Evolutionary conservation across 1,139 yeast species (phyloP).

Genomic region (Pichia sp.): DNA sequence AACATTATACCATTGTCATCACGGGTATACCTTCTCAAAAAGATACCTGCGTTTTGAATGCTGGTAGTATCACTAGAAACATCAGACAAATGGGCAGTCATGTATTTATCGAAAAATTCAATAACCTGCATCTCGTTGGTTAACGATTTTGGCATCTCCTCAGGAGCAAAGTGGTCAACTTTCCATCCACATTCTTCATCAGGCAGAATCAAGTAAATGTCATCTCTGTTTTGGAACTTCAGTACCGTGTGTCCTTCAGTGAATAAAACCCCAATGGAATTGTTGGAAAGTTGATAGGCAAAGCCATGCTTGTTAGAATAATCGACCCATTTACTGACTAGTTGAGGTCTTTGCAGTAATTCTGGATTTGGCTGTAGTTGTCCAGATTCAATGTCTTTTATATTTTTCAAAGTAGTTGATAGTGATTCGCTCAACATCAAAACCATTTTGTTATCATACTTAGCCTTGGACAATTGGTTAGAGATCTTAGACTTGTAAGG

Average conservation of each 20-base stretch:
- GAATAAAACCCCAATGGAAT: conserved; percentile 85
- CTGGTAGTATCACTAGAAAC: conserved; percentile 45
- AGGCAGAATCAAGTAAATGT: conserved; percentile 58
- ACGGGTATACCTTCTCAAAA: conserved; percentile 77
- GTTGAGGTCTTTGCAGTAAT: conserved; percentile 55
- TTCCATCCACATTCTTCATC: conserved; percentile 70
- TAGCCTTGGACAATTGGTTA: conserved; percentile 28
- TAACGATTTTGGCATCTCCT: conserved; percentile 53
- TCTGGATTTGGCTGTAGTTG: conserved; percentile 17
- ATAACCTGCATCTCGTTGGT: conserved; percentile 75
- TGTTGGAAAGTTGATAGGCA: conserved; percentile 86
- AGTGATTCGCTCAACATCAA: conserved; percentile 27
- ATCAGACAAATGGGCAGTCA: conserved; percentile 75
- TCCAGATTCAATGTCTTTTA: conserved; percentile 37
- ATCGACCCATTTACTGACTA: conserved; percentile 96
- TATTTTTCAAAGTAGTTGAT: conserved; percentile 27
- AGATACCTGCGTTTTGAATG: conserved; percentile 36
- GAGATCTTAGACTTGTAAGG: conserved; percentile 29
- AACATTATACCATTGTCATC: conserved; percentile 82
- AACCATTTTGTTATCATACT: conserved; percentile 27
- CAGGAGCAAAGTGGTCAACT: conserved; percentile 55
- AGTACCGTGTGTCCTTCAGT: conserved; percentile 79
- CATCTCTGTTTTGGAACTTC: conserved; percentile 59
- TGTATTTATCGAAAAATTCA: conserved; percentile 77
- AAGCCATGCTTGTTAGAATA: conserved; percentile 95